Percentiles rank a stretch among this genome's conserved stretches.
phyloP scores from a whole-genome alignment of 345 rosid species.

The sweet orange (Citrus sinensis) region DNA sequence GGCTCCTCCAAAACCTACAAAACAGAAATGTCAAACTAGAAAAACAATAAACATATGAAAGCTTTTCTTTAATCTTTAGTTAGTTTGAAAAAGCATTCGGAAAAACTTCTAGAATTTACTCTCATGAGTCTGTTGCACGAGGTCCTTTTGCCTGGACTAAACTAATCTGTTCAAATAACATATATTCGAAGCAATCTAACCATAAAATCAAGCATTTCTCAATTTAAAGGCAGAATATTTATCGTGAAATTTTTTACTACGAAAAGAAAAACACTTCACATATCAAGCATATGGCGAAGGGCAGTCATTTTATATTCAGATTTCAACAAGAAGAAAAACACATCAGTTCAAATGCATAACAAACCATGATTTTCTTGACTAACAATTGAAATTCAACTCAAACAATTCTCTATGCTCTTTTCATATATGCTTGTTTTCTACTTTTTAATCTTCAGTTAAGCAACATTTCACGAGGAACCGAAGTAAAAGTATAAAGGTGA shows the following conservation, averaged over 20 bases:
- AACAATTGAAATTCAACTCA: neutral
- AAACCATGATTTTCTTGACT: neutral
- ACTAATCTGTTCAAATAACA: neutral
- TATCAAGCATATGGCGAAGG: neutral
- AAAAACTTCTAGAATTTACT: neutral
- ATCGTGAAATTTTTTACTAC: neutral
- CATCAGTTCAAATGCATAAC: neutral
- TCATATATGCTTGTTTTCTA: neutral
- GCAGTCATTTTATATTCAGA: neutral
- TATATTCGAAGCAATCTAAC: neutral
- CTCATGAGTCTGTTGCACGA: neutral
- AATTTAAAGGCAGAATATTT: neutral
- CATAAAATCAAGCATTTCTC: neutral
- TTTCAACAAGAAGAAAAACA: neutral
- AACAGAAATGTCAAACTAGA: slow-evolving; percentile 12
- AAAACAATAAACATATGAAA: neutral
- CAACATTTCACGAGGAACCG: neutral
- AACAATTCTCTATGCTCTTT: neutral
- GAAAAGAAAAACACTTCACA: neutral
- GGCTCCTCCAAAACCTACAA: slow-evolving; percentile 58
- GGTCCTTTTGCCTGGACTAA: neutral
- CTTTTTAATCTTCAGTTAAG: neutral
- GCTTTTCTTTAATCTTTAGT: neutral
- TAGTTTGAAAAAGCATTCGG: neutral
- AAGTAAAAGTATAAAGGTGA: neutral